These are phyloP conservation scores for Emericellopsis terricola DNA, from an alignment of 495 filamentous ascomycete species.

Conservation along the genomic window DNA sequence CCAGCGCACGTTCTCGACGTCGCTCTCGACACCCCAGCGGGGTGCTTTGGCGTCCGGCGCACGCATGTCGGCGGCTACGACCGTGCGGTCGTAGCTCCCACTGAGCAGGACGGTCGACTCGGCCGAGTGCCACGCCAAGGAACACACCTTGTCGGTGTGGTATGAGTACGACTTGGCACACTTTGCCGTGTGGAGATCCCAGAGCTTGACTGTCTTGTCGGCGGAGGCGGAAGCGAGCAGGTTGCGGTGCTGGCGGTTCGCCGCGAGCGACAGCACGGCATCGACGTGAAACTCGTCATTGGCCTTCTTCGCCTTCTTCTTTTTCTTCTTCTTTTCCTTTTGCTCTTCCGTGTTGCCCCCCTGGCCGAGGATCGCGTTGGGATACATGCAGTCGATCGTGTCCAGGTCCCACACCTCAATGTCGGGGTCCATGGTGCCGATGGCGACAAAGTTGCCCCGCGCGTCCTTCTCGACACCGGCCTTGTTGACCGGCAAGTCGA, in stretches of 20 bases:
- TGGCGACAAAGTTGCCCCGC: conserved; percentile 72
- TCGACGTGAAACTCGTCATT: conserved; percentile 92
- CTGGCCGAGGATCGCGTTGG: conserved; percentile 90
- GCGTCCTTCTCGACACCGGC: conserved; percentile 33
- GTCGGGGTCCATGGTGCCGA: conserved; percentile 94
- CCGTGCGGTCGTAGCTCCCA: conserved; percentile 85
- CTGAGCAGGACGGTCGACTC: conserved; percentile 78
- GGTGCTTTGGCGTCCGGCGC: conserved; percentile 61
- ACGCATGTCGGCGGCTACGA: conserved; percentile 85
- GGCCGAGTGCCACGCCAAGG: conserved; percentile 75
- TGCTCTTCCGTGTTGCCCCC: conserved; percentile 31
- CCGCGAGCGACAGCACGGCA: conserved; percentile 74
- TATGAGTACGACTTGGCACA: conserved; percentile 92
- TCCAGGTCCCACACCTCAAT: conserved; percentile 98
- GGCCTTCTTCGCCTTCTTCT: conserved; percentile 64
- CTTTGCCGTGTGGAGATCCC: conserved; percentile 81
- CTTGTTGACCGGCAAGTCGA: conserved; percentile 73
- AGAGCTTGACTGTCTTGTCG: conserved; percentile 91
- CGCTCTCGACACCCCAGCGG: conserved; percentile 81
- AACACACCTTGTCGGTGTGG: conserved; percentile 89
- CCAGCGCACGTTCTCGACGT: conserved; percentile 86
- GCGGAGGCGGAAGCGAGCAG: conserved; percentile 92
- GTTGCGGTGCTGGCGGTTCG: conserved; percentile 83
- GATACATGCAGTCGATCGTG: conserved; percentile 90
- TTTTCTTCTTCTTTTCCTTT: conserved; percentile 62